These are phyloP conservation scores for Fusarium sp. DNA, from an alignment of 2,329 filamentous ascomycete species.

Conservation along the genomic window DNA sequence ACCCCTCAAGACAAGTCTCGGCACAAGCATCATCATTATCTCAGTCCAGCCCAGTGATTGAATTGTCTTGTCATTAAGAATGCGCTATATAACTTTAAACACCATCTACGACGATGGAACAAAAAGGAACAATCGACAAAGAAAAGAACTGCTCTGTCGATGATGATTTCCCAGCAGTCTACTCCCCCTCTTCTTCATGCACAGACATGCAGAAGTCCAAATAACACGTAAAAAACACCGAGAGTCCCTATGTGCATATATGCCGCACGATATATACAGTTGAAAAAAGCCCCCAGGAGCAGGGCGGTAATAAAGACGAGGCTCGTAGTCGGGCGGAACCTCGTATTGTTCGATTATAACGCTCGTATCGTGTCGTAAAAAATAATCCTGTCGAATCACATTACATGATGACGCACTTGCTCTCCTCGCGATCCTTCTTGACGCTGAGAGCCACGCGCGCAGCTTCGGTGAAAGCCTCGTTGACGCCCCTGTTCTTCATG, in stretches of 20 bases:
- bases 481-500: conserved; percentile 97
- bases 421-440: conserved; percentile 71
- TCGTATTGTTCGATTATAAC: conserved; percentile 9
- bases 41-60: neutral
- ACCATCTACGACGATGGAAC: neutral
- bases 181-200: conserved; percentile 9
- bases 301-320: conserved; percentile 1
- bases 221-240: conserved; percentile 38
- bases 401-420: conserved; percentile 71
- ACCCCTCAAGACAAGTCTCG: conserved; percentile 11
- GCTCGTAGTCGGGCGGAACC: conserved; percentile 23
- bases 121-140: conserved; percentile 14
- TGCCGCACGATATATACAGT: conserved; percentile 46
- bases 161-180: conserved; percentile 15
- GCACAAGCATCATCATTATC: neutral
- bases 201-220: neutral
- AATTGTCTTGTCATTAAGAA: conserved; percentile 22
- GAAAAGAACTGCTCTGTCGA: conserved; percentile 12
- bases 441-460: conserved; percentile 89
- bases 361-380: conserved; percentile 32
- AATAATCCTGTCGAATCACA: neutral
- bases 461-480: conserved; percentile 98
- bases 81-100: conserved; percentile 7
- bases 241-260: conserved; percentile 44
- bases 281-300: conserved; percentile 20